Conservation (phyloP, 202 grass and related monocot genomes). For the Carex sylvatica region DNA sequence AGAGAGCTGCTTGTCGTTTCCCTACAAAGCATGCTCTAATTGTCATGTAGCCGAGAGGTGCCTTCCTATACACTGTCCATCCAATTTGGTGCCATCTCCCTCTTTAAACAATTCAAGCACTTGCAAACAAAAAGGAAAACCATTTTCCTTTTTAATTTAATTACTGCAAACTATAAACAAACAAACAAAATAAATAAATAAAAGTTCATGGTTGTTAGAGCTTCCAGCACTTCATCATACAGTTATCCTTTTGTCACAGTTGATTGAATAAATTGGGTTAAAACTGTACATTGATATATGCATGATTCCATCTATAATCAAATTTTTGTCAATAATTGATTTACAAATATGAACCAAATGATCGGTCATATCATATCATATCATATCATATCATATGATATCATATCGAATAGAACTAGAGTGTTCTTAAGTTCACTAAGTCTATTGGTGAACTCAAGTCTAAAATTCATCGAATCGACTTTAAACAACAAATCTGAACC, state of each 20-base stretch:
- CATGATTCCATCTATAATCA: neutral
- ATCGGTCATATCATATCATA: too few species aligned
- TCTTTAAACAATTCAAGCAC: slow-evolving; percentile 16
- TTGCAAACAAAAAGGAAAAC: slow-evolving; percentile 2
- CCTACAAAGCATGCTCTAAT: neutral
- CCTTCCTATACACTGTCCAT: slow-evolving; percentile 16
- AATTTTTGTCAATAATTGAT: neutral
- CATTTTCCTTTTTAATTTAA: neutral
- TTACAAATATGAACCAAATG: neutral
- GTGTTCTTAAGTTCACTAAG: too few species aligned
- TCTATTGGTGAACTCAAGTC: too few species aligned
- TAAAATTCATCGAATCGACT: too few species aligned
- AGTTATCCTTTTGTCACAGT: neutral
- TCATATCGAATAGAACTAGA: too few species aligned
- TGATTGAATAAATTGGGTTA: neutral
- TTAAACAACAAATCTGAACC: too few species aligned
- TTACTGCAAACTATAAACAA: neutral
- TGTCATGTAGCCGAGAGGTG: slow-evolving; percentile 17
- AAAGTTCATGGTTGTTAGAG: neutral
- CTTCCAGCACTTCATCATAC: neutral
- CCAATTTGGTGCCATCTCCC: slow-evolving; percentile 12
- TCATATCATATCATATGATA: too few species aligned
- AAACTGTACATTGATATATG: neutral
- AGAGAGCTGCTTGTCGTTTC: slow-evolving; percentile 18
- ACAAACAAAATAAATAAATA: neutral